A percentile compares a stretch with the other conserved stretches of the same genome.
phyloP scores from a whole-genome alignment of 768 basidiomycete genomes.

The Lactifluus subvellereus region DNA sequence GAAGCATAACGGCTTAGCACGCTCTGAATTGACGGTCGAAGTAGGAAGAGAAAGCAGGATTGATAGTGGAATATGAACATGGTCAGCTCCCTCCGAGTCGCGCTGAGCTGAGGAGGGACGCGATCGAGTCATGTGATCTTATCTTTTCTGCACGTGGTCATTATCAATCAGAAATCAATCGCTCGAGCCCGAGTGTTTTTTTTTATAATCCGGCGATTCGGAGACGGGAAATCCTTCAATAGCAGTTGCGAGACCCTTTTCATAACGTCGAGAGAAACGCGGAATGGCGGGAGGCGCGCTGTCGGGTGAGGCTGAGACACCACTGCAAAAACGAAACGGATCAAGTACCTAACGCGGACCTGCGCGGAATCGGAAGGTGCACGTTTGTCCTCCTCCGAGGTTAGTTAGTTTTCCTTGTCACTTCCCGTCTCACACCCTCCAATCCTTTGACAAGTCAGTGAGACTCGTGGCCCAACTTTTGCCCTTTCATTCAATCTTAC shows the following conservation, averaged over 20 bases:
- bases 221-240: too few relatives aligned
- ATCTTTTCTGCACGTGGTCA: background rate
- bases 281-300: too few relatives aligned
- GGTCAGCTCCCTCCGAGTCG: background rate
- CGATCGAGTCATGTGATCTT: slow-evolving; percentile 4
- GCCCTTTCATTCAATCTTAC: background rate
- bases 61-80: slow-evolving; percentile 12
- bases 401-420: background rate
- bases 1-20: background rate
- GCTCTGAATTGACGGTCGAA: background rate
- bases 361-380: background rate
- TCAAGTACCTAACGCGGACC: background rate
- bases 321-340: too few relatives aligned
- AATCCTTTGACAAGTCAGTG: background rate
- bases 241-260: too few relatives aligned
- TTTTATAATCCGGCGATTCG: too few relatives aligned
- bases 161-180: background rate
- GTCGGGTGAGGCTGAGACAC: background rate
- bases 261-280: too few relatives aligned
- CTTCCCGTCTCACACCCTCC: background rate
- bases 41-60: background rate
- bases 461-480: background rate
- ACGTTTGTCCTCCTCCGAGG: background rate
- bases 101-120: background rate
- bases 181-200: too few relatives aligned